These are phyloP conservation scores for Rhodotorula taiwanensis DNA, from an alignment of 768 basidiomycete species.

Conservation along the genomic window DNA sequence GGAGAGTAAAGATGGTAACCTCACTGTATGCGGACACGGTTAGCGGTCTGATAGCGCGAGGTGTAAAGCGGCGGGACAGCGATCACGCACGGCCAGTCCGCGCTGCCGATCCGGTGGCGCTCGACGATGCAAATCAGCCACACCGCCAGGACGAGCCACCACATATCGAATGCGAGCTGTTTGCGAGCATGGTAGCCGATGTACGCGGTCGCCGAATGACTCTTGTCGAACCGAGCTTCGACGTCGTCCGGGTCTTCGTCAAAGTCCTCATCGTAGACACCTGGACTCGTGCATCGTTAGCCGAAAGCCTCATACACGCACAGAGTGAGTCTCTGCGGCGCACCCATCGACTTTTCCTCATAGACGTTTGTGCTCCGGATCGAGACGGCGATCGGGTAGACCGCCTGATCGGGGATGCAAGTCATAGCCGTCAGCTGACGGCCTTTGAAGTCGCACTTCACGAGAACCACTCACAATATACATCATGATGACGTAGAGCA, in stretches of 20 bases:
- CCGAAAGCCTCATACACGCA: neutral
- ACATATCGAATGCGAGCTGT: slow-evolving; percentile 95
- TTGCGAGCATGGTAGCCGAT: slow-evolving; percentile 60
- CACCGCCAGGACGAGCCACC: slow-evolving; percentile 82
- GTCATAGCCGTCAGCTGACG: neutral
- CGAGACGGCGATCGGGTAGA: slow-evolving; percentile 48
- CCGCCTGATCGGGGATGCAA: slow-evolving; percentile 31
- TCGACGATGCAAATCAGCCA: slow-evolving; percentile 91
- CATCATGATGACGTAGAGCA: slow-evolving; percentile 90
- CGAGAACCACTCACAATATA: slow-evolving; percentile 54
- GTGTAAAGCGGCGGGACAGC: neutral
- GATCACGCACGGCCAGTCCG: slow-evolving; percentile 20
- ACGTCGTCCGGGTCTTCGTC: slow-evolving; percentile 30
- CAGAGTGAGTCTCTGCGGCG: slow-evolving; percentile 45
- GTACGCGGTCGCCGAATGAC: slow-evolving; percentile 38
- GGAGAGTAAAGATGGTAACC: slow-evolving; percentile 34
- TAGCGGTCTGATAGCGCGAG: neutral
- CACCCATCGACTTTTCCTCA: slow-evolving; percentile 82
- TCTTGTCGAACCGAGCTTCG: slow-evolving; percentile 34
- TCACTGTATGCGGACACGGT: neutral
- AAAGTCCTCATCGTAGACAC: slow-evolving; percentile 37
- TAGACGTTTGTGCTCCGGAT: slow-evolving; percentile 72
- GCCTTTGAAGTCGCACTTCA: too few species aligned
- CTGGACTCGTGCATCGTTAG: neutral
- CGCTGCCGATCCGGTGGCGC: slow-evolving; percentile 35